Base-by-base conservation (phyloP, 2,329 filamentous ascomycete species). In the Verticillium isaacii region DNA sequence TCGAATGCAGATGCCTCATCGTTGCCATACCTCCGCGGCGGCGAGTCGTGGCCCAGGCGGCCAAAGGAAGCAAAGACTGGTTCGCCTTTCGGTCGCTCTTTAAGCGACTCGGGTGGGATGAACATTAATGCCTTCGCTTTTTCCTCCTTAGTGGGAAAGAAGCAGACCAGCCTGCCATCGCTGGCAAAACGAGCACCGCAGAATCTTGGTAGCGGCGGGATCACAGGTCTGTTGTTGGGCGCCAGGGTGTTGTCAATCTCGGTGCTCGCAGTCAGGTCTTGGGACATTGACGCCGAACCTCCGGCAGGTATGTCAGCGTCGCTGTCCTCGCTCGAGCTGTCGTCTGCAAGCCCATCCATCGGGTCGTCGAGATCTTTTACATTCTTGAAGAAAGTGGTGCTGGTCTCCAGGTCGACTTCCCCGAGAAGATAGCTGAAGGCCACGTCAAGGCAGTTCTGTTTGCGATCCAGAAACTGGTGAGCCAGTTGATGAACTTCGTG, bases 251-350 rank as follows among this genome's bases (percentile, higher is more conserved):
- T 80, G 54, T 84, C 84, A 4, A 80, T 76, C 57, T 85, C 83
- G 25, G 77, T 78, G 63, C 82, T 85, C 9, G 80, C 78, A 54
- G 79, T 80, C 25, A 88, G 76, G 66, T 88, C 85, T 65, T 87
- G 85, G 7, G 85, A 88, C 82, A 88, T 85, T 60, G 83, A 82
- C 14, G 80, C 82, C 9, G 82, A 84, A 19, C 80, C 82, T 3
- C 82, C 81, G 2, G 80, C 71, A 0, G 80, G 79, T 12, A 84
- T 82, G 29, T 82, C 79, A 56, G 79, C 79, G 25, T 93, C 91
- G 66, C 93, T 91, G 63, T 92, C 89, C 65, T 92, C 89, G 68
- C 91, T 96, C 3, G 92, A 97, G 66, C 91, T 94, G 66, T 95
- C 92, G 62, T 91, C 90, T 34, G 79, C 82, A 39, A 87, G 73